phyloP scores from a whole-genome alignment of 768 basidiomycete genomes.

The Mycena chlorophos region DNA sequence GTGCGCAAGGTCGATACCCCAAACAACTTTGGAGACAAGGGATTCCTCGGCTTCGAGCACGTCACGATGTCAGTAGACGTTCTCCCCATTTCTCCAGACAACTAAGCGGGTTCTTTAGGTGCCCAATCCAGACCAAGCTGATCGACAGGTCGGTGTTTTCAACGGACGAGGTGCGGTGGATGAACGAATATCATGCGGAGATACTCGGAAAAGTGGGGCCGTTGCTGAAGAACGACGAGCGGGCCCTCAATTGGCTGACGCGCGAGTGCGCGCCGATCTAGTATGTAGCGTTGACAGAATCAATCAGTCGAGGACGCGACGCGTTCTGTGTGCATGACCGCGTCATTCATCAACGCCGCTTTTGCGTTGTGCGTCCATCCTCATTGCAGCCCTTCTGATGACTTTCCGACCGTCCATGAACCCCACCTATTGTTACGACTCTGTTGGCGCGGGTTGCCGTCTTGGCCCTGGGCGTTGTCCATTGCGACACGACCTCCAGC shows the following conservation, averaged over 20 bases:
- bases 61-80: constrained; percentile 72
- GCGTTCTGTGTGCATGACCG: background rate
- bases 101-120: constrained; percentile 43
- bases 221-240: constrained; percentile 59
- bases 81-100: background rate
- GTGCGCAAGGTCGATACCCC: constrained; percentile 70
- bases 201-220: constrained; percentile 72
- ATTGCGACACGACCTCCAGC: constrained; percentile 37
- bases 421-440: constrained; percentile 29
- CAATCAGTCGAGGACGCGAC: background rate
- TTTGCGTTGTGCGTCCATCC: background rate
- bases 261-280: constrained; percentile 48
- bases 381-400: background rate
- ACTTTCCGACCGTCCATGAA: too few relatives aligned
- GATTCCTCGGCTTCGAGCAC: constrained; percentile 81
- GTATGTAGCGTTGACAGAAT: background rate
- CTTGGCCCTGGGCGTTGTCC: constrained; percentile 30
- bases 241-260: constrained; percentile 63
- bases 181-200: constrained; percentile 82
- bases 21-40: constrained; percentile 80
- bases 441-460: constrained; percentile 28
- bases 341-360: background rate
- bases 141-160: constrained; percentile 64
- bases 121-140: constrained; percentile 86
- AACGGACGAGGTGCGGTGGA: constrained; percentile 70